phyloP scores from a whole-genome alignment of 108 stramenopile species.

The Nitzschia sp. region DNA sequence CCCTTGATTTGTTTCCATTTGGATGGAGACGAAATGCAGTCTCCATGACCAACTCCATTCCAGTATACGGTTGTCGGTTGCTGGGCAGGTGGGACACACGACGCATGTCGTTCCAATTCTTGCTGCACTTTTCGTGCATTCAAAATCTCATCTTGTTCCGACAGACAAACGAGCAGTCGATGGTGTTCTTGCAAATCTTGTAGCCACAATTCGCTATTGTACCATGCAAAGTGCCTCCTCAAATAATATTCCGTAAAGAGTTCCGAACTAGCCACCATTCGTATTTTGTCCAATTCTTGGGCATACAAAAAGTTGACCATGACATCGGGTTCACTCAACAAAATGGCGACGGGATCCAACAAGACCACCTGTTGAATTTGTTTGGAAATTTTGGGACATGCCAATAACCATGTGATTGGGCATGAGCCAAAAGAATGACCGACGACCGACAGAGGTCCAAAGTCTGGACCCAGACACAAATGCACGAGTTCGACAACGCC shows the following conservation, averaged over 20 bases:
- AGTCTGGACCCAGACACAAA: neutral
- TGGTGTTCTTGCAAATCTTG: conserved; percentile 64
- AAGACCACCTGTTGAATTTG: conserved; percentile 55
- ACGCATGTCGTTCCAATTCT: conserved; percentile 39
- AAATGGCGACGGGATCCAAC: conserved; percentile 85
- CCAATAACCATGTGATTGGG: conserved; percentile 74
- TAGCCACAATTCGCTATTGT: conserved; percentile 87
- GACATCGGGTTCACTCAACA: conserved; percentile 83
- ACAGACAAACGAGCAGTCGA: conserved; percentile 59
- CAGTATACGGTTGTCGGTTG: conserved; percentile 22
- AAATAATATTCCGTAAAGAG: conserved; percentile 80
- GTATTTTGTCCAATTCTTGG: conserved; percentile 30
- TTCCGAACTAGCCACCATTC: conserved; percentile 70
- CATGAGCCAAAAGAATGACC: conserved; percentile 92
- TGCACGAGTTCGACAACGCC: conserved; percentile 55
- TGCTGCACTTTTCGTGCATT: conserved; percentile 57
- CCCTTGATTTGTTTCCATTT: conserved; percentile 31
- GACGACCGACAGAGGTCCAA: conserved; percentile 38
- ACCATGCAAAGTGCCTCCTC: conserved; percentile 88
- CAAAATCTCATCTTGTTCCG: conserved; percentile 80
- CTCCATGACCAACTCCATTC: conserved; percentile 28
- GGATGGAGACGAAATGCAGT: conserved; percentile 21
- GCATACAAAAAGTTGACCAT: conserved; percentile 84
- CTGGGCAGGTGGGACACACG: neutral
- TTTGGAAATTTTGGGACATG: neutral